phyloP scores from a whole-genome alignment of 2,329 filamentous ascomycete genomes.

The Colletotrichum gigasporum region DNA sequence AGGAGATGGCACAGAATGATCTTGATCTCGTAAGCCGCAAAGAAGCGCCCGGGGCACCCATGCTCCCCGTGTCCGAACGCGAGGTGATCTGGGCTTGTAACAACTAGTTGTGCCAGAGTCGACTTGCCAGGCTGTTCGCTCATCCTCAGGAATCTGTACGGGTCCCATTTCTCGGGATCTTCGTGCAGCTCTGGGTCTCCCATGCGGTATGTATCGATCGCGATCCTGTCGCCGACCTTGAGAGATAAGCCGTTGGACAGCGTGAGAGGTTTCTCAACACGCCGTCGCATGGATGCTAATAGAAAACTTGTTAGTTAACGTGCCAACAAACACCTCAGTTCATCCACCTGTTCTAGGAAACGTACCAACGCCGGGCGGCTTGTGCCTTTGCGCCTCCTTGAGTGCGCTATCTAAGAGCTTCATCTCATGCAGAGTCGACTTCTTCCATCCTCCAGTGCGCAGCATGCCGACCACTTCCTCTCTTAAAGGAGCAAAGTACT shows the following conservation, averaged over 20 bases:
- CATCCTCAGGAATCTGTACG: not conserved
- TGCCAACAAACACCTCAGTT: too few species aligned
- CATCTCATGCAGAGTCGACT: constrained; percentile 47
- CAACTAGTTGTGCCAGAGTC: constrained; percentile 49
- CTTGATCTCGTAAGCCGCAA: not conserved
- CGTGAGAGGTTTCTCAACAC: too few species aligned
- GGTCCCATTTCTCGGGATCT: not conserved
- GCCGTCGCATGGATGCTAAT: too few species aligned
- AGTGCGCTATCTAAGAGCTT: constrained; percentile 51
- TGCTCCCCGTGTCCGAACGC: constrained; percentile 41
- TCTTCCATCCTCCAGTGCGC: constrained; percentile 44
- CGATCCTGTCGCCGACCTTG: too few species aligned
- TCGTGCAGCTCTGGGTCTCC: too few species aligned
- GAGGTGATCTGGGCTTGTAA: constrained; percentile 44
- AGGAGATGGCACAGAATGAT: not conserved
- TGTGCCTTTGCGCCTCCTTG: constrained; percentile 50
- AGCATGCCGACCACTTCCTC: constrained; percentile 50
- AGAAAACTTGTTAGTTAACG: too few species aligned
- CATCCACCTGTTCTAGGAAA: too few species aligned
- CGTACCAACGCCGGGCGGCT: too few species aligned
- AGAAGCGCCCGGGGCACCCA: not conserved
- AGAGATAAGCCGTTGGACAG: too few species aligned
- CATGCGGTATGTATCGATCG: too few species aligned
- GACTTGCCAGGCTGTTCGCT: not conserved
- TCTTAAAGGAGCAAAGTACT: constrained; percentile 50